These are phyloP conservation scores for Leucocoprinus leucothites DNA, from an alignment of 768 basidiomycete genomes.

Conservation along the genomic window DNA sequence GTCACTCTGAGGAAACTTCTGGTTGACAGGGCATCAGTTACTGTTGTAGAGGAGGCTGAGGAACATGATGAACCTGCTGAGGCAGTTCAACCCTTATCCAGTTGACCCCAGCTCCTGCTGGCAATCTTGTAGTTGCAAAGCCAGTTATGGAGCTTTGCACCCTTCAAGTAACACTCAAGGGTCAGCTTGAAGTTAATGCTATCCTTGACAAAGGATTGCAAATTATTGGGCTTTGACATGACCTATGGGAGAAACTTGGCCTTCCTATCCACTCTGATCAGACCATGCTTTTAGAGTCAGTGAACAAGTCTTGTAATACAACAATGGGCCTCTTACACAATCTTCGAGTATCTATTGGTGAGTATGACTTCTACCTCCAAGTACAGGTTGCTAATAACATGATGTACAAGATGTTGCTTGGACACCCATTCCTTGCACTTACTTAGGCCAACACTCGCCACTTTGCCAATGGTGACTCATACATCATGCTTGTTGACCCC, in stretches of 20 bases:
- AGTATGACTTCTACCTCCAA: conserved; percentile 17
- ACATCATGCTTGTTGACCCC: conserved; percentile 14
- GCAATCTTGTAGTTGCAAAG: conserved; percentile 10
- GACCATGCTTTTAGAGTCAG: too few relatives aligned
- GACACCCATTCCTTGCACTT: conserved; percentile 13
- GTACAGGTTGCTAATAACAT: conserved; percentile 19
- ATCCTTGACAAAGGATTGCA: conserved; percentile 18
- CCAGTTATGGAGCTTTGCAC: conserved; percentile 13
- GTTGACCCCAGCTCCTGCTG: neutral
- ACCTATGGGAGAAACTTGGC: conserved; percentile 17
- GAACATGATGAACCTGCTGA: too few relatives aligned
- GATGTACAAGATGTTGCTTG: conserved; percentile 21
- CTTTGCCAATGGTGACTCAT: conserved; percentile 1
- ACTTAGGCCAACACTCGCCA: conserved; percentile 7
- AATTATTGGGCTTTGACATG: conserved; percentile 8
- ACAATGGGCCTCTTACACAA: conserved; percentile 17
- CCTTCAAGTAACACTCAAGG: conserved; percentile 9
- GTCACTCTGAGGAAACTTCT: too few relatives aligned
- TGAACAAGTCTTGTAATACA: too few relatives aligned
- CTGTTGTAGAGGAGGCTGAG: too few relatives aligned
- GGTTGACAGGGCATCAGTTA: too few relatives aligned
- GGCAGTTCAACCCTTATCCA: too few relatives aligned
- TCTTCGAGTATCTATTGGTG: conserved; percentile 14
- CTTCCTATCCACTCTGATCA: conserved; percentile 14
- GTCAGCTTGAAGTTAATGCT: conserved; percentile 4